Percentiles rank a stretch among this genome's conserved stretches.
Conservation (phyloP, 495 filamentous ascomycete genomes). For the Xylaria cubensis region DNA sequence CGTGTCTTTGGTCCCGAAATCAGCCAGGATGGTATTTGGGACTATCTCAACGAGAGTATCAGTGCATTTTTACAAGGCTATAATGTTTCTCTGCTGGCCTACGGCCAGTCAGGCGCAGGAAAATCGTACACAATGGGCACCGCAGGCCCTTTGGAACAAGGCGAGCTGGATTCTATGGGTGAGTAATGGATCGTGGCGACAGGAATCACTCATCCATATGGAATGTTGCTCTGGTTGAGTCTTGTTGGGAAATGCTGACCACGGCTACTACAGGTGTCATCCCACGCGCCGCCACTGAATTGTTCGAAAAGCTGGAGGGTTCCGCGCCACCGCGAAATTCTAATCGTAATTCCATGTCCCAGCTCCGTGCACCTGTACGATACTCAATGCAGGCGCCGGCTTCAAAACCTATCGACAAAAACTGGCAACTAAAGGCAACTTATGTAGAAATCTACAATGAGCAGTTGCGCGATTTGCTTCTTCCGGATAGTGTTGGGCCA, state of each 20-base stretch:
- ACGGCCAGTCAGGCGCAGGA: constrained; percentile 99
- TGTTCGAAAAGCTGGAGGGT: constrained; percentile 89
- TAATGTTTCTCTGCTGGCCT: constrained; percentile 98
- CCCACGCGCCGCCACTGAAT: constrained; percentile 81
- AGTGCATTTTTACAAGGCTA: constrained; percentile 93
- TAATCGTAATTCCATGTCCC: constrained; percentile 72
- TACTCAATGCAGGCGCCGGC: constrained; percentile 71
- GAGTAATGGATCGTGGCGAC: constrained; percentile 29
- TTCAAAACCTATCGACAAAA: constrained; percentile 69
- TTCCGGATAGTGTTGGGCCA: constrained; percentile 73
- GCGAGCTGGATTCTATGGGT: constrained; percentile 81
- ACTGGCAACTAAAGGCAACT: constrained; percentile 92
- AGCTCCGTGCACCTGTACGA: constrained; percentile 79
- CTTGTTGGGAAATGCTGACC: constrained; percentile 18
- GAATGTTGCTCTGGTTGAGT: neutral
- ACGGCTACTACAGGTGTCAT: constrained; percentile 72
- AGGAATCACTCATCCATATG: too few species aligned
- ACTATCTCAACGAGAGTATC: constrained; percentile 90
- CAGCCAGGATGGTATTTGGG: constrained; percentile 90
- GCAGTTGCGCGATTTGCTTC: constrained; percentile 85
- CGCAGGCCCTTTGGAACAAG: constrained; percentile 83
- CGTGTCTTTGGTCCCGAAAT: constrained; percentile 87
- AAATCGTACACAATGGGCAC: constrained; percentile 99
- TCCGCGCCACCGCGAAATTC: constrained; percentile 52
- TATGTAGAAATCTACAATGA: constrained; percentile 99